Conservation (phyloP, 805 yeast species). For the Hanseniaspora meyeri region DNA sequence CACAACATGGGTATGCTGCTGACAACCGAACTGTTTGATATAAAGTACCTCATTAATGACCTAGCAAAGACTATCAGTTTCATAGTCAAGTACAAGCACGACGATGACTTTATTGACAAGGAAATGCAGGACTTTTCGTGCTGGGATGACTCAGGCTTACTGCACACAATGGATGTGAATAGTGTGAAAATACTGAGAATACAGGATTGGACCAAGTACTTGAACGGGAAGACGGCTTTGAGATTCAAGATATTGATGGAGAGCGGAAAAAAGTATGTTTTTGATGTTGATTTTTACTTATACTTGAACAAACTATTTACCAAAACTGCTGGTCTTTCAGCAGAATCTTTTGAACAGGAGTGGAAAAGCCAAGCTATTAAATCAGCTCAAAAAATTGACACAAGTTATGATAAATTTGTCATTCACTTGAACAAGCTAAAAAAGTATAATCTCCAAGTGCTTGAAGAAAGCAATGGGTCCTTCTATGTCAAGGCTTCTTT, state of each 20-base stretch:
- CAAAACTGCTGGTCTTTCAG: not conserved
- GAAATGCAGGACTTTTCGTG: not conserved
- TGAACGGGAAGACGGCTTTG: not conserved
- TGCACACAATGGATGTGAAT: not conserved
- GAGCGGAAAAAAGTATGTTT: not conserved
- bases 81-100: not conserved
- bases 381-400: slow-evolving; percentile 7
- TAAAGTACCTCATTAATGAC: slow-evolving; percentile 1
- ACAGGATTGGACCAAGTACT: not conserved
- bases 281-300: not conserved
- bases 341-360: not conserved
- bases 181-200: not conserved
- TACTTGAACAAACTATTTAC: not conserved
- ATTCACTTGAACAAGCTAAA: not conserved
- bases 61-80: not conserved
- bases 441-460: not conserved
- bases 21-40: not conserved
- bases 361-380: slow-evolving; percentile 9
- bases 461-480: not conserved
- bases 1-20: slow-evolving; percentile 4
- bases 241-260: not conserved
- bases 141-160: not conserved
- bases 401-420: not conserved
- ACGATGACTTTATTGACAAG: not conserved
- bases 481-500: not conserved